These are phyloP conservation scores for Lipomyces sp. DNA, from an alignment of 805 yeast genomes.

Conservation along the genomic window DNA sequence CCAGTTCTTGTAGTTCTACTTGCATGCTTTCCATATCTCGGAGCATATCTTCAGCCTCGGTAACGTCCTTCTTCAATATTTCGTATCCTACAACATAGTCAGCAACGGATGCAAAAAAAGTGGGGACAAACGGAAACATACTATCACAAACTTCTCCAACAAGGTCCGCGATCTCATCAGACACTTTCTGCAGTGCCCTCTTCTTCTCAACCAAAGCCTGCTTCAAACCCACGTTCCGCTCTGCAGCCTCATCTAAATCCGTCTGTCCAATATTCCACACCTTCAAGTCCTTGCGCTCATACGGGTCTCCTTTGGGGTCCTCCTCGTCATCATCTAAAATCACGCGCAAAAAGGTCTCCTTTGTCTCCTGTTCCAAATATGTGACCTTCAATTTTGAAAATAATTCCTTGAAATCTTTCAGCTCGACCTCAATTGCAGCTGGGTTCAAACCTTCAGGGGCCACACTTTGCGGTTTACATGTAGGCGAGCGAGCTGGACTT, in stretches of 20 bases:
- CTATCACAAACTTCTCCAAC: slow-evolving; percentile 24
- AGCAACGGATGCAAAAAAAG: background rate
- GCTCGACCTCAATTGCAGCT: slow-evolving; percentile 37
- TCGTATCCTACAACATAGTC: slow-evolving; percentile 30
- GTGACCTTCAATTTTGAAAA: slow-evolving; percentile 64
- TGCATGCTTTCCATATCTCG: slow-evolving; percentile 44
- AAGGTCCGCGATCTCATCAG: slow-evolving; percentile 35
- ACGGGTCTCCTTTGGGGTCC: slow-evolving; percentile 42
- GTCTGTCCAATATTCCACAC: slow-evolving; percentile 25
- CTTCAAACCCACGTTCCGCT: slow-evolving; percentile 21
- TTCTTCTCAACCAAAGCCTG: slow-evolving; percentile 38
- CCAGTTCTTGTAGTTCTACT: slow-evolving; percentile 44
- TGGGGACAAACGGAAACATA: slow-evolving; percentile 4
- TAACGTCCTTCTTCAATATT: slow-evolving; percentile 36
- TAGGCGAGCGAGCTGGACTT: slow-evolving; percentile 1
- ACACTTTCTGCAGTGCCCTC: slow-evolving; percentile 35
- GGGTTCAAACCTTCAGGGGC: slow-evolving; percentile 38
- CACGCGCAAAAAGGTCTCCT: slow-evolving; percentile 65
- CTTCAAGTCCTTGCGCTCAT: slow-evolving; percentile 44
- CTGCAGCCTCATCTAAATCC: slow-evolving; percentile 20
- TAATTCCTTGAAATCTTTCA: slow-evolving; percentile 46
- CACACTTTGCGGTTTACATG: background rate
- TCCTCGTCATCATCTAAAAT: slow-evolving; percentile 52
- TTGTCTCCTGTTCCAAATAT: slow-evolving; percentile 72
- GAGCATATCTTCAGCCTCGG: slow-evolving; percentile 43